These are phyloP conservation scores for Solanum bulbocastanum DNA, from an alignment of 257 asterid species.

Conservation along the genomic window DNA sequence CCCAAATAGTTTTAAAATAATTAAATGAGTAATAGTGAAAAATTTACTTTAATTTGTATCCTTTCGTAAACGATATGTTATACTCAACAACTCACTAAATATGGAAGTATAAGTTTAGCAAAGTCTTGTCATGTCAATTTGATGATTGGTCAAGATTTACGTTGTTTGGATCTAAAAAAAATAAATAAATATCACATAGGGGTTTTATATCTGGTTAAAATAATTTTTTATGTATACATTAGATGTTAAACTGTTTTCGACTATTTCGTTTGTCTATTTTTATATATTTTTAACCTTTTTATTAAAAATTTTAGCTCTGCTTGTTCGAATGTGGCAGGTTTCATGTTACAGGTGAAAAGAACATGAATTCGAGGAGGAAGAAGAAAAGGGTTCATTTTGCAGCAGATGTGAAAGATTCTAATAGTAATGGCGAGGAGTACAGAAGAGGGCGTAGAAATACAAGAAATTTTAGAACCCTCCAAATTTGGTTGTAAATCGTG, in stretches of 20 bases:
- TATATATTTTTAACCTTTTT: rapidly evolving
- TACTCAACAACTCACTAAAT: too few species aligned
- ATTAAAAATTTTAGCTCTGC: too few species aligned
- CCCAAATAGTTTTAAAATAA: too few species aligned
- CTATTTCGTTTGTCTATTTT: rapidly evolving
- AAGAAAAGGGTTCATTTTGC: conserved; percentile 60
- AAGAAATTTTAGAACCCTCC: not conserved
- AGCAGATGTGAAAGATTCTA: conserved; percentile 58
- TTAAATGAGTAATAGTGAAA: not conserved
- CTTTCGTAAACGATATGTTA: too few species aligned
- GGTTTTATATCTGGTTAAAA: too few species aligned
- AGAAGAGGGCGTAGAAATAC: conserved; percentile 12
- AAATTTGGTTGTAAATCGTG: not conserved
- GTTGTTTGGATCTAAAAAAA: not conserved
- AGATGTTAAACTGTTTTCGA: rapidly evolving
- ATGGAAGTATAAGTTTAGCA: not conserved
- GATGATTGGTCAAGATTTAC: not conserved
- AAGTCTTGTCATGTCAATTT: not conserved
- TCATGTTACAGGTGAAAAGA: conserved; percentile 18
- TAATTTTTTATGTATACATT: too few species aligned
- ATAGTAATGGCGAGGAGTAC: conserved; percentile 40
- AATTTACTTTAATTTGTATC: not conserved
- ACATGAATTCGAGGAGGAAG: conserved; percentile 12
- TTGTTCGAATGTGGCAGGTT: not conserved
- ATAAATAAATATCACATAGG: not conserved